Evolutionary conservation across 441 rosid genomes (phyloP).

Genomic region (Melastoma candidum): DNA sequence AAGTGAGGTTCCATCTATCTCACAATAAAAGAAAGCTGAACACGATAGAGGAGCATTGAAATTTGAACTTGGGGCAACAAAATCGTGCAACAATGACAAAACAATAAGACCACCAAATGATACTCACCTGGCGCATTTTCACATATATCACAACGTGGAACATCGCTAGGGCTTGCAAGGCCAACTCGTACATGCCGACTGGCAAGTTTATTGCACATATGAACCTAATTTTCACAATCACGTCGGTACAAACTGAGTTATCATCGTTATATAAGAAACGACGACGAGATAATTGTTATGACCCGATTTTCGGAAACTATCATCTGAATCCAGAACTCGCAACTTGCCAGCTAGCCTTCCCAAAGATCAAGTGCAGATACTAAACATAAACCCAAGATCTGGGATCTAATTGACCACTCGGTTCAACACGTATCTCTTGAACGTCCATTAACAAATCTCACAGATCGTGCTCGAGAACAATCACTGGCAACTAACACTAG

Average conservation of each 20-base stretch:
- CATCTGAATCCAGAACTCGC: too few species aligned
- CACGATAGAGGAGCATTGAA: background rate
- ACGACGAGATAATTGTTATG: too few species aligned
- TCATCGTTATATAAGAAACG: background rate
- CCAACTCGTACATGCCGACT: conserved; percentile 72
- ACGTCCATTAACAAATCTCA: too few species aligned
- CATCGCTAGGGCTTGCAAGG: conserved; percentile 54
- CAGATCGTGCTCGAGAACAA: too few species aligned
- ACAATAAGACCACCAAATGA: conserved; percentile 6
- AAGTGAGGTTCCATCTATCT: conserved; percentile 70
- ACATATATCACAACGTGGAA: conserved; percentile 69
- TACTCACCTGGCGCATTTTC: conserved; percentile 63
- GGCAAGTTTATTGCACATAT: conserved; percentile 73
- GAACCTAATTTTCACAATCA: conserved; percentile 43
- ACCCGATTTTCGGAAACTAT: too few species aligned
- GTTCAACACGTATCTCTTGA: too few species aligned
- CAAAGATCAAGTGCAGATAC: too few species aligned
- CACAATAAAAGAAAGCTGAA: conserved; percentile 80
- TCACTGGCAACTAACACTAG: too few species aligned
- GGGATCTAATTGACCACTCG: too few species aligned
- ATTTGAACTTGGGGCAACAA: background rate
- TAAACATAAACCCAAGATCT: too few species aligned
- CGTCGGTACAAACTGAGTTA: background rate
- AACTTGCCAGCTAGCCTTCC: too few species aligned
- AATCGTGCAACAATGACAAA: background rate